These are phyloP conservation scores for Saccharomyces uvarum DNA, from an alignment of 1,139 yeast genomes.

Conservation along the genomic window DNA sequence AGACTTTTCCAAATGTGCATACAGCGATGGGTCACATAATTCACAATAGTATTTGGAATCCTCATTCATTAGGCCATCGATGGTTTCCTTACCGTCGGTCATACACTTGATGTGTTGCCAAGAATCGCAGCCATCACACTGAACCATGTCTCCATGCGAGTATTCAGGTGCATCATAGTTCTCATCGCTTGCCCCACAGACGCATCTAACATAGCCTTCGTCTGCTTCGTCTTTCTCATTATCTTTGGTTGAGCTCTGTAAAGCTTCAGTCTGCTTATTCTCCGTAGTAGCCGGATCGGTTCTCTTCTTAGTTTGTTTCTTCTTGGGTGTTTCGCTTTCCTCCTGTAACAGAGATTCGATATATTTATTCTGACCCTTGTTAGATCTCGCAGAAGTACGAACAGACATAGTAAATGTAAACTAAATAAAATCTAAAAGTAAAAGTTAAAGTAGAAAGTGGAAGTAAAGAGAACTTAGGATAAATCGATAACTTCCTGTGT, in stretches of 20 bases:
- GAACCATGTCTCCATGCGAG: constrained; percentile 59
- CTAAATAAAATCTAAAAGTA: background rate
- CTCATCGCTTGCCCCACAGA: constrained; percentile 58
- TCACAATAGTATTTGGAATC: constrained; percentile 47
- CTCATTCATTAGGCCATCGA: constrained; percentile 13
- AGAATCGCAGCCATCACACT: constrained; percentile 68
- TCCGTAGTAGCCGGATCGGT: background rate
- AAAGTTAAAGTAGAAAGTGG: background rate
- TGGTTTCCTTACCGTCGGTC: constrained; percentile 38
- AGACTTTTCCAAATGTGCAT: constrained; percentile 9
- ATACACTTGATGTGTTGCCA: constrained; percentile 85
- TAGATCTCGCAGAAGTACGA: constrained; percentile 23
- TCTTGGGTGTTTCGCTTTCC: constrained; percentile 9
- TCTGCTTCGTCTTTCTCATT: constrained; percentile 8
- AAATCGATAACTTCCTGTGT: background rate
- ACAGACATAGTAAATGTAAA: constrained; percentile 11
- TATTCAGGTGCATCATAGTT: constrained; percentile 57
- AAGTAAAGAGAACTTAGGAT: background rate
- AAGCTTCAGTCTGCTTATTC: background rate
- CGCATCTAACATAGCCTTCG: constrained; percentile 45
- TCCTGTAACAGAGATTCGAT: constrained; percentile 16
- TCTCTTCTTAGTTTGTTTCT: background rate
- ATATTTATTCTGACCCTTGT: constrained; percentile 24
- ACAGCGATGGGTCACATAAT: constrained; percentile 38
- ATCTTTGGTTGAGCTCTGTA: background rate